phyloP scores from a whole-genome alignment of 2,329 filamentous ascomycete genomes.

The Pestalotiopsis sp. region DNA sequence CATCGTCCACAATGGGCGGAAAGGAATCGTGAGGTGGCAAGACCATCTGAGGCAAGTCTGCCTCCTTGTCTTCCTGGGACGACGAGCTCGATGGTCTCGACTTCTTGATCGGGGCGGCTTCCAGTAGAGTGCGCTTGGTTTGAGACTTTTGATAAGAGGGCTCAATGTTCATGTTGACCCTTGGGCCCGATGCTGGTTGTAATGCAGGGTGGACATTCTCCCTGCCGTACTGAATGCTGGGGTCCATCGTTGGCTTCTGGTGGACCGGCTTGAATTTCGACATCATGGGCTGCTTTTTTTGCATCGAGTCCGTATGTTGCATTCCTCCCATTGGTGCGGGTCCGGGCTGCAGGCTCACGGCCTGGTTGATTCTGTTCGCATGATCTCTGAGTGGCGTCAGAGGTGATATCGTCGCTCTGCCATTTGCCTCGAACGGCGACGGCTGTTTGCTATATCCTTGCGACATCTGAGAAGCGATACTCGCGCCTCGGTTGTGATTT shows the following conservation, averaged over 20 bases:
- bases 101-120: conserved; percentile 74
- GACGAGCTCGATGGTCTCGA: conserved; percentile 68
- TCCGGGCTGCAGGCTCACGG: conserved; percentile 64
- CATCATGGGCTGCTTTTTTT: conserved; percentile 65
- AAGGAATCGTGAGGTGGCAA: conserved; percentile 79
- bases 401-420: conserved; percentile 59
- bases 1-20: conserved; percentile 80
- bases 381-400: conserved; percentile 59
- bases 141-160: conserved; percentile 55
- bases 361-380: conserved; percentile 68
- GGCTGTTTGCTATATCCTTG: conserved; percentile 53
- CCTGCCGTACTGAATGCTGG: conserved; percentile 47
- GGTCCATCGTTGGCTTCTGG: conserved; percentile 53
- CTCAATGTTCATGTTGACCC: conserved; percentile 53
- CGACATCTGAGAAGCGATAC: conserved; percentile 69
- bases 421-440: conserved; percentile 70
- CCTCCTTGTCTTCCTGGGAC: conserved; percentile 34
- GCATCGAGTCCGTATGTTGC: conserved; percentile 66
- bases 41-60: conserved; percentile 13
- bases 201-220: conserved; percentile 58
- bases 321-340: conserved; percentile 48
- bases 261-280: conserved; percentile 61
- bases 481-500: conserved; percentile 53
- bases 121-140: conserved; percentile 67
- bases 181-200: conserved; percentile 48